Evolutionary conservation across 768 basidiomycete species (phyloP).

Genomic region (Auricularia heimuer): DNA sequence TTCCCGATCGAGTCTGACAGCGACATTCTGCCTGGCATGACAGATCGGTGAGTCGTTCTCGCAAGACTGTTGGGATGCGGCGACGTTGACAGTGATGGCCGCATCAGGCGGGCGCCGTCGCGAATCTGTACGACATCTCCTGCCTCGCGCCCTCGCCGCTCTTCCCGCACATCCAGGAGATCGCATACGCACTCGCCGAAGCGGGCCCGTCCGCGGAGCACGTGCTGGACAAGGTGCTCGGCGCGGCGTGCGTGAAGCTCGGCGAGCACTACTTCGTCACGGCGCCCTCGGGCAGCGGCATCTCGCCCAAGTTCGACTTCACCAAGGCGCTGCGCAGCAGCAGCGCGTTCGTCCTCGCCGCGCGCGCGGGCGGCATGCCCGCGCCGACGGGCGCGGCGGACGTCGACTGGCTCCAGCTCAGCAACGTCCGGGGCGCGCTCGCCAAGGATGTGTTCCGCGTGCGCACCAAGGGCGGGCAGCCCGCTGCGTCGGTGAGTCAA

Average conservation of each 20-base stretch:
- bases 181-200: conserved; percentile 15
- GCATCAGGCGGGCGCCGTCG: conserved; percentile 24
- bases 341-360: conserved; percentile 38
- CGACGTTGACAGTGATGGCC: not conserved
- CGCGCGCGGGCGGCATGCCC: conserved; percentile 31
- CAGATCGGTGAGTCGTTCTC: not conserved
- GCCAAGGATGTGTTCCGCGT: conserved; percentile 19
- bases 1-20: not conserved
- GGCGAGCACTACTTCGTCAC: conserved; percentile 51
- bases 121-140: conserved; percentile 46
- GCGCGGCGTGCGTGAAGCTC: conserved; percentile 18
- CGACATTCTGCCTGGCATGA: not conserved
- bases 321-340: conserved; percentile 28
- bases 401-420: conserved; percentile 48
- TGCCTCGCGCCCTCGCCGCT: conserved; percentile 29
- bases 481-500: conserved; percentile 13
- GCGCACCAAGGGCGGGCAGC: conserved; percentile 20
- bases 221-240: conserved; percentile 11
- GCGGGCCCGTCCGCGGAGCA: not conserved
- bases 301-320: conserved; percentile 49
- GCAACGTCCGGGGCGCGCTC: conserved; percentile 35
- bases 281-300: conserved; percentile 28
- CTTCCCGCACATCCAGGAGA: conserved; percentile 5
- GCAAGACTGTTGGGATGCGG: not conserved
- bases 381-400: conserved; percentile 34